A percentile compares a stretch with the other conserved stretches of the same genome.
Conservation (phyloP, 306 rosid species). For the Rubus parviflorus region DNA sequence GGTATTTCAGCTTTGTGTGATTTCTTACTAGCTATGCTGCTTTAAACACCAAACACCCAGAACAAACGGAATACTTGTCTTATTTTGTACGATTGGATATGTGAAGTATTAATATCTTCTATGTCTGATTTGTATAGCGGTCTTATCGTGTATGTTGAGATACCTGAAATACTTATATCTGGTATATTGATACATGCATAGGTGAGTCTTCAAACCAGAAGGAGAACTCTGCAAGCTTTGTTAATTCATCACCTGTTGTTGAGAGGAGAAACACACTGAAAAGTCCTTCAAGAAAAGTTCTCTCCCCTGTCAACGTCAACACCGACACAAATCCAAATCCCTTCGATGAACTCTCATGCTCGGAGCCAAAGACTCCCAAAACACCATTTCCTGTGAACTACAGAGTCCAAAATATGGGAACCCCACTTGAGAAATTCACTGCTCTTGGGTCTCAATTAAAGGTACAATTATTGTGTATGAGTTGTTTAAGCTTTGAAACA, state of each 20-base stretch:
- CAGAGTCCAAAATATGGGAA: constrained; percentile 32
- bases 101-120: constrained; percentile 12
- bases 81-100: background rate
- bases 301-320: constrained; percentile 62
- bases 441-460: constrained; percentile 57
- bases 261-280: constrained; percentile 30
- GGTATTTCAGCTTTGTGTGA: constrained; percentile 29
- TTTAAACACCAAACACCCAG: background rate
- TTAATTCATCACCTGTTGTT: constrained; percentile 20
- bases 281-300: constrained; percentile 62
- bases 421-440: constrained; percentile 74
- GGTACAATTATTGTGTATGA: constrained; percentile 38
- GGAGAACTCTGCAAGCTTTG: constrained; percentile 15
- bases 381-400: constrained; percentile 36
- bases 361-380: constrained; percentile 41
- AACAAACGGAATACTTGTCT: background rate
- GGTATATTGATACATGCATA: constrained; percentile 1
- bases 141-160: too few species aligned
- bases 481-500: constrained; percentile 2
- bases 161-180: background rate
- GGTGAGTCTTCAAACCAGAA: constrained; percentile 35
- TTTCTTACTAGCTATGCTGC: background rate
- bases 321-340: constrained; percentile 36
- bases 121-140: background rate
- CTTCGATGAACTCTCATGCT: constrained; percentile 27